These are phyloP conservation scores for Massariosphaeria phaeospora DNA, from an alignment of 495 filamentous ascomycete genomes.

Conservation along the genomic window DNA sequence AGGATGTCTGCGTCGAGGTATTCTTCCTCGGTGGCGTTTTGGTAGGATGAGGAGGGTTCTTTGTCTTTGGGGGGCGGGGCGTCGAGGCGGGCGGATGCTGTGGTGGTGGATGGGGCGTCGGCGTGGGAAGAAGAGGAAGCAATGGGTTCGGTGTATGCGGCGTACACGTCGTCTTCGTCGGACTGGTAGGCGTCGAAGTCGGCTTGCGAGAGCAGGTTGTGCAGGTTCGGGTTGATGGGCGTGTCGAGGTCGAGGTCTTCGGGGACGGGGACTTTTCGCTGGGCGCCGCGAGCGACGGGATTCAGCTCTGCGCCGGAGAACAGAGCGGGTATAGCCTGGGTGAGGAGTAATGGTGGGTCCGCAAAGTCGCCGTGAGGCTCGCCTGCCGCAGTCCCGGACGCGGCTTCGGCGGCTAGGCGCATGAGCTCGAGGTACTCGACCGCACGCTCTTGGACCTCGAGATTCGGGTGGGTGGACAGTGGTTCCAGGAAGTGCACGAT, in stretches of 20 bases:
- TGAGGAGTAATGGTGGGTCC: slow-evolving; percentile 73
- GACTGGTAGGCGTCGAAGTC: slow-evolving; percentile 50
- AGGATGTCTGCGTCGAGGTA: slow-evolving; percentile 60
- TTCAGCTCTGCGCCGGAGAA: slow-evolving; percentile 85
- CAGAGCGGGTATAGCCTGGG: slow-evolving; percentile 79
- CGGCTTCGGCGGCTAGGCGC: slow-evolving; percentile 75
- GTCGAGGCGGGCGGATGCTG: slow-evolving; percentile 51
- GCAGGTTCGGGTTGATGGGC: slow-evolving; percentile 73
- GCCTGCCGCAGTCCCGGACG: slow-evolving; percentile 56
- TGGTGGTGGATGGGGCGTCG: slow-evolving; percentile 36
- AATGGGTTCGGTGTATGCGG: slow-evolving; percentile 63
- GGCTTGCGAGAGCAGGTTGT: slow-evolving; percentile 55
- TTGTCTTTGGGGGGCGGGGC: slow-evolving; percentile 37
- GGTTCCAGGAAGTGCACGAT: slow-evolving; percentile 76
- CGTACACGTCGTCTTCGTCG: slow-evolving; percentile 60
- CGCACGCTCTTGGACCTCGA: slow-evolving; percentile 94
- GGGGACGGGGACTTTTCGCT: slow-evolving; percentile 81
- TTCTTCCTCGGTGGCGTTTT: slow-evolving; percentile 53
- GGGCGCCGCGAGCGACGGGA: slow-evolving; percentile 76
- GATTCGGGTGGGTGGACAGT: slow-evolving; percentile 68
- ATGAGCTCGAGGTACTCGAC: slow-evolving; percentile 89
- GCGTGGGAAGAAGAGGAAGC: slow-evolving; percentile 7
- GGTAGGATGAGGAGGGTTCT: slow-evolving; percentile 54
- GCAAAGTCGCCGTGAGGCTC: slow-evolving; percentile 48
- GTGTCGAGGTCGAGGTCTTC: slow-evolving; percentile 66